Conservation (phyloP, 1,139 yeast species). For the Diutina rugosa region DNA sequence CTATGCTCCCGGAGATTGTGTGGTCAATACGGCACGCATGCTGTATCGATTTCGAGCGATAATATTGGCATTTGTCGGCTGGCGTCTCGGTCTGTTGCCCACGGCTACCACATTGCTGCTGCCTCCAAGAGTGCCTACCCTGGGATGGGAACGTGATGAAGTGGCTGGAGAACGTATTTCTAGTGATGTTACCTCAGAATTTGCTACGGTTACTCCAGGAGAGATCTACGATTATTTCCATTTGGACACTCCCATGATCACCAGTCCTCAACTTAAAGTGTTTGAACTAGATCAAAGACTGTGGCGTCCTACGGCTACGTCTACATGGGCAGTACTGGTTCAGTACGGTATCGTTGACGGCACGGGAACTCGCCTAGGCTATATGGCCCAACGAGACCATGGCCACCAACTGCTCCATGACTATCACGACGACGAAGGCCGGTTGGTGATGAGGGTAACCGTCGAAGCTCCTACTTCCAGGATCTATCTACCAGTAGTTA, state of each 20-base stretch:
- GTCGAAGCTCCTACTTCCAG: not conserved
- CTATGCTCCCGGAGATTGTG: not conserved
- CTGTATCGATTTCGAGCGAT: not conserved
- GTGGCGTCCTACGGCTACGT: not conserved
- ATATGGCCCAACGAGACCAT: not conserved
- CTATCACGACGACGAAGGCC: not conserved
- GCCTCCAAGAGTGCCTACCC: not conserved
- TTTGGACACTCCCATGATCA: not conserved
- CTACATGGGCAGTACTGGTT: not conserved
- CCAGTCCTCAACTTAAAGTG: not conserved
- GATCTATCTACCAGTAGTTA: not conserved
- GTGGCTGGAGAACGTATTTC: not conserved
- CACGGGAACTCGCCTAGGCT: not conserved
- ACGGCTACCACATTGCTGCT: not conserved
- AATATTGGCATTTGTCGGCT: not conserved
- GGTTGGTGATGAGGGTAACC: not conserved
- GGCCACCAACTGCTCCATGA: not conserved
- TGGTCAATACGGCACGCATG: not conserved
- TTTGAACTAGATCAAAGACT: not conserved
- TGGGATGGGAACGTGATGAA: not conserved
- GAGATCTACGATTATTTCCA: not conserved
- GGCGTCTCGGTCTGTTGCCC: not conserved
- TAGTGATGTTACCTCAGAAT: not conserved
- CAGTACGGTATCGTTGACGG: not conserved
- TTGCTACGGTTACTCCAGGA: not conserved